Base-by-base conservation (phyloP, 2,329 filamentous ascomycete species). In the Orbilia oligospora region DNA sequence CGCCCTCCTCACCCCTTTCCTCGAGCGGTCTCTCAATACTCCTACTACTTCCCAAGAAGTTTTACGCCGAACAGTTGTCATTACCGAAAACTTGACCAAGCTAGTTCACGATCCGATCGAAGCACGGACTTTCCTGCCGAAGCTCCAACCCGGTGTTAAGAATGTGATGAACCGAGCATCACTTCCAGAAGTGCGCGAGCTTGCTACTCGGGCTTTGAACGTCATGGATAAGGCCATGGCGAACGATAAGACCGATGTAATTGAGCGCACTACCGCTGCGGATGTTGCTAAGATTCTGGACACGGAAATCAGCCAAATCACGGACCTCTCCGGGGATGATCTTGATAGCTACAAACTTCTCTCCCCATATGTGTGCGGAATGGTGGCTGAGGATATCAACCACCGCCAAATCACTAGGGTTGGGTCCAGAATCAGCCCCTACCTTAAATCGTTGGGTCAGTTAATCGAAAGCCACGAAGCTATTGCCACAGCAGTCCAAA, bases 21-120 rank as follows among this genome's bases (percentile, higher is more conserved):
- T 99, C 30, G 96, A 98, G 86, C 92, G 96, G 82, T 93, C 94
- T 18, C 89, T 99, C 79, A 97, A 97, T 87, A 95, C 91, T 79
- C 96, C 95, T 8, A 90, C 90, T 16, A 99, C 96, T 3, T 89
- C 93, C 2, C 96, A 99, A 84, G 96, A 99, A 86, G 94, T 98
- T 22, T 88, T 97, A 71, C 92, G 96, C 79, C 95, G 97, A 86
- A 97, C 96, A 1, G 94, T 97, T 33, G 94, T 99, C 69, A 97
- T 99, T 65, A 92, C 96, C 20, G 96, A 99, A 87, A 99, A 99
- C 86, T 87, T 99, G 87, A 99, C 96, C 79, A 98, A 97, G 87
- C 90, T 99, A 36, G 96, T 99, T 30, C 96, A 99, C 85, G 94
- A 93, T 84, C 96, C 96, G 14, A 90, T 97, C 77, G 96, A 99